Evolutionary conservation across 2,329 filamentous ascomycete species (phyloP), one percentile per base, ranked within the genome.

Genomic region (Ophiostoma sp.): DNA sequence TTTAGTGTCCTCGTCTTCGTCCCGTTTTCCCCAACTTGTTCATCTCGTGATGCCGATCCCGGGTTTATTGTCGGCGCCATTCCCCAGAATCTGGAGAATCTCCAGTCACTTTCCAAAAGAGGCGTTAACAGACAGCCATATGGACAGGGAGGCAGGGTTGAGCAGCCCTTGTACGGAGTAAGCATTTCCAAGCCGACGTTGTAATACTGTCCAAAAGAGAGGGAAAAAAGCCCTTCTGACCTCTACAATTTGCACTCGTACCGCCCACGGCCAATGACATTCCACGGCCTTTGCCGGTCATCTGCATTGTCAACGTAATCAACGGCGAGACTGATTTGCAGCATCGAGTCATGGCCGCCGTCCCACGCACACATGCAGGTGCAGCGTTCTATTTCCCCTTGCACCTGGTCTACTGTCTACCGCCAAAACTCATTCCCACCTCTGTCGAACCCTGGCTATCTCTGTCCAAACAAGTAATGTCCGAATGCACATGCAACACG

Each of bases 41-140:
- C 52, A 57, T 27, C 52, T 57, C 52, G 52, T 57, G 52, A 57
- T 57, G 52, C 52, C 52, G 52, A 57, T 57, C 23, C 52, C 52
- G 52, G 52, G 52, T 57, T 23, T 57, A 57, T 57, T 57, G 52
- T 57, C 52, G 52, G 52, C 52, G 52, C 17, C n/a, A 57, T 27
- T 57, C 52, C 52, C 52, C 52, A 27, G 52, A 57, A 27, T 48
- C 44, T 48, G 44, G 44, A 48, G 44, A 48, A 20, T 48, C 17
- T n/a, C 44, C 20, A 20, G 17, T 48, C 17, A n/a, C 36, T 10
- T 48, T 6, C 17, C n/a, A n/a, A 48, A 20, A 20, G 7, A 48
- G 17, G 20, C 44, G 44, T 48, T 48, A n/a, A n/a, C 44, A 48
- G 17, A 48, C 44, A 7, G 17, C 11, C 44, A 48, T 48, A 48